Conservation (phyloP, 208 protist species). For the Acanthamoeba castellanii region DNA sequence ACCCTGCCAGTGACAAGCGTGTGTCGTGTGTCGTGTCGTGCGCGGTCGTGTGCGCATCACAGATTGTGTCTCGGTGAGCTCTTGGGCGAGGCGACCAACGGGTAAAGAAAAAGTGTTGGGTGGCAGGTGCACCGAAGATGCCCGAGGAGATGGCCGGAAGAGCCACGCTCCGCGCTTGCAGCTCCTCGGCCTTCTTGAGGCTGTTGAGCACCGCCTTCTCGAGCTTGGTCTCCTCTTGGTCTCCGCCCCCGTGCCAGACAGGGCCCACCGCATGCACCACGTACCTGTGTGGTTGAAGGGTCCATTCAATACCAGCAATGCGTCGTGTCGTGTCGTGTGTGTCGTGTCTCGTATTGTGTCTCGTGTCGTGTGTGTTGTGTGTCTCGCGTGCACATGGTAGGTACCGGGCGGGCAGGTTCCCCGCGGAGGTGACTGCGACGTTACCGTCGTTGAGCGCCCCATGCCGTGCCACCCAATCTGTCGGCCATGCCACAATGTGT, state of each 20-base stretch:
- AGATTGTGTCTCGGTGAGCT: too few relatives aligned
- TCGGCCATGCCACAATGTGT: neutral
- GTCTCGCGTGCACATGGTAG: neutral
- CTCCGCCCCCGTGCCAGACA: slow-evolving; percentile 1
- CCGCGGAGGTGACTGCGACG: slow-evolving; percentile 31
- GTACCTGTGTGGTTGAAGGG: neutral
- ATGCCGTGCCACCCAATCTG: slow-evolving; percentile 4
- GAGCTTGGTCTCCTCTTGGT: neutral
- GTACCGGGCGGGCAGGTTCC: neutral
- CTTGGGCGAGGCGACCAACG: neutral
- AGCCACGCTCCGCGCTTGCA: neutral
- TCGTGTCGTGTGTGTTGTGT: neutral
- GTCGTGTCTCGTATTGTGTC: too few relatives aligned
- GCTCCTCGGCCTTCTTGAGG: slow-evolving; percentile 4
- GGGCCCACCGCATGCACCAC: slow-evolving; percentile 56
- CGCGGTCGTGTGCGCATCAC: neutral
- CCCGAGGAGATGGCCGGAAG: slow-evolving; percentile 39
- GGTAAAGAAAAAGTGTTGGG: neutral
- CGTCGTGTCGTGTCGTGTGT: too few relatives aligned
- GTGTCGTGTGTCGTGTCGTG: too few relatives aligned
- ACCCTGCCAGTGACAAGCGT: neutral
- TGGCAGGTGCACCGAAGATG: slow-evolving; percentile 41
- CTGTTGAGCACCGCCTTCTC: slow-evolving; percentile 28
- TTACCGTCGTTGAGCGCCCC: slow-evolving; percentile 18
- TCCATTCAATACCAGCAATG: too few relatives aligned